Evolutionary conservation across 495 filamentous ascomycete genomes (phyloP), one percentile per base, ranked within the genome.

Genomic region (Neurospora intermedia): DNA sequence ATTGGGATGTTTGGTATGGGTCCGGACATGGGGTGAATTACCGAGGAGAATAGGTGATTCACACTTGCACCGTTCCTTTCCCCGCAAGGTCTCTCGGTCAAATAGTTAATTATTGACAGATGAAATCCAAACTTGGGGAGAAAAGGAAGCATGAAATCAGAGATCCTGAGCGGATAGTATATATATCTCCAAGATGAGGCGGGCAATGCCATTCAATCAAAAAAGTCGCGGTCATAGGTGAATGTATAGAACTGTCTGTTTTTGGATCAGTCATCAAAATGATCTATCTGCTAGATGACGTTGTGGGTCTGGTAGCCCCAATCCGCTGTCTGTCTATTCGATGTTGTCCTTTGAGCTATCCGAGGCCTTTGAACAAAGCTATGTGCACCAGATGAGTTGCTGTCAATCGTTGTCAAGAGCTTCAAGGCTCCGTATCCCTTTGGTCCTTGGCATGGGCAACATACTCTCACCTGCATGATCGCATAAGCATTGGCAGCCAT

Each of bases 401-500:
- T 66, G 35, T 66, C 35, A 35, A 66, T 16, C 11, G 35, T 66
- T 38, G 27, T 66, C 27, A 15, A 62, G 9, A 59, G 20, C 11
- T 59, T 27, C 11, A 59, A 6, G 35, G 35, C 54, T 38, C 15
- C 27, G 27, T 31, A 35, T 35, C 13, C 54, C 54, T 4, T 66
- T 13, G 54, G 7, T 27, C 27, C 54, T 66, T 66, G 54, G 54
- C 54, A 66, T 35, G 35, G 27, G 7, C 54, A 35, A 35, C 35
- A 35, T 18, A 66, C 54, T 66, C 27, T 66, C 54, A 66, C 54
- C 54, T 66, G 54, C 54, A 35, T 35, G 9, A 35, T 35, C 15
- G 54, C 27, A 66, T 35, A 66, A 66, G 54, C 54, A 9, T 35
- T 16, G 54, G 27, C 54, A 35, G 27, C 54, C 76, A 81, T 74